Evolutionary conservation across 2,329 filamentous ascomycete genomes (phyloP), one percentile per base, ranked within the genome.

Genomic region (Aureobasidium vineae): DNA sequence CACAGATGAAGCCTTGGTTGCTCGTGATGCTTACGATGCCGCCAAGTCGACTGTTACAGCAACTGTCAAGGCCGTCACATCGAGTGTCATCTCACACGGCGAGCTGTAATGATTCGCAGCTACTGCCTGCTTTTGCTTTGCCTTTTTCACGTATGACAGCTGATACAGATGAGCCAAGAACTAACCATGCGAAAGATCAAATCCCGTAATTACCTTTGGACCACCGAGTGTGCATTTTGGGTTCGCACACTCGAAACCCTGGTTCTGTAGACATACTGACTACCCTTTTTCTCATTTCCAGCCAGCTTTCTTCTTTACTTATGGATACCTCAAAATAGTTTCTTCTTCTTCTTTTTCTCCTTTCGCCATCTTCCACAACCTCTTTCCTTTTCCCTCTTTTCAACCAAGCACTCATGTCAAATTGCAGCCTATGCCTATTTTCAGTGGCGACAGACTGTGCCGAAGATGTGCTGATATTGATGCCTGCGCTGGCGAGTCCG

Each of bases 361-460:
- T 2, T 13, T 50, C 15, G 16, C 41, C 23, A 23, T 49, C 23
- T 60, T 52, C 28, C 31, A 54, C 53, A 40, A 63, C n/a, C 40
- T 36, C 69, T 13, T 33, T 31, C 21, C 11, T 21, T 13, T 16
- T 45, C 26, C 16, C 16, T 33, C 49, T 11, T 13, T 26, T 49
- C 10, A 38, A 33, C 61, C 49, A 63, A 94, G 93, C 93, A 96
- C 91, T 90, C 91, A 97, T 97, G 92, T 97, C 92, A 97, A 97
- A 97, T 97, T 97, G 88, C 93, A 95, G 94, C 90, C 83, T 86
- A 86, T 88, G 88, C 88, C 79, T 80, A 77, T 75, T 76, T 54
- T 72, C 80, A 88, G 78, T 97, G 91, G 89, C 91, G 92, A 87
- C 84, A 40, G 43, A 85, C 93, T 95, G 93, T 92, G 93, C 92